Base-by-base conservation (phyloP, 148 eudicot genomes). In the Rhododendron mucronatum region DNA sequence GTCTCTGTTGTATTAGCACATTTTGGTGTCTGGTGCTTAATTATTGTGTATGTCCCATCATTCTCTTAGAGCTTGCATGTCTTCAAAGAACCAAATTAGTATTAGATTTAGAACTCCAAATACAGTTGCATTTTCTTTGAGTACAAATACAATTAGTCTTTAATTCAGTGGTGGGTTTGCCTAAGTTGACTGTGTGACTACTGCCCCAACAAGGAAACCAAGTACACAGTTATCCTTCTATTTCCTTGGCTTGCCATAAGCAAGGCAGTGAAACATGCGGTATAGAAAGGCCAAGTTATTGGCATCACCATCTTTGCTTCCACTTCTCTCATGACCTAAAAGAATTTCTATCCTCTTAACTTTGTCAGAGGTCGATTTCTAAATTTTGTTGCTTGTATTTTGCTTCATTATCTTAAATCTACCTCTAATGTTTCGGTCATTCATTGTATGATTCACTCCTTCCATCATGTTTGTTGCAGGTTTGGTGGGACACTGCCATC, bases 391-490 rank as follows among this genome's bases (percentile, higher is more conserved):
- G 44, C 13, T 20, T 37, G 44, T 18, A 2, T 76, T 39, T 76
- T 76, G 23, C n/a, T 76, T 76, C 23, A 76, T 39, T 14, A 20
- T 4, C 37, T 76, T 8, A 74, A 59, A 74, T 35, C 23, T 74
- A 33, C 47, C 28, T 39, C 47, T 39, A 39, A 37, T 76, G 12
- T 76, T 78, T 41, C 0, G 30, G 47, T 23, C n/a, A 21, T 39
- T 75, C 67, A 23, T 85, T 77, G 81, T 55, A 26, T 80, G 28
- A 61, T n/a, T 23, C 45, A 71, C 18, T 82, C 16, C 39, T 84
- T 48, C 47, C 21, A 16, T 82, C 85, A 83, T 13, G 44, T 78
- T 41, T 67, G 55, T 80, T 89, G 89, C 88, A 89, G 91, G 88
- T 87, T 35, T 14, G 80, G 39, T 14, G 83, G 86, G 85, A 47